Evolutionary conservation across 768 basidiomycete genomes (phyloP), one percentile per base, ranked within the genome.

Genomic region (Suillus alpinus): DNA sequence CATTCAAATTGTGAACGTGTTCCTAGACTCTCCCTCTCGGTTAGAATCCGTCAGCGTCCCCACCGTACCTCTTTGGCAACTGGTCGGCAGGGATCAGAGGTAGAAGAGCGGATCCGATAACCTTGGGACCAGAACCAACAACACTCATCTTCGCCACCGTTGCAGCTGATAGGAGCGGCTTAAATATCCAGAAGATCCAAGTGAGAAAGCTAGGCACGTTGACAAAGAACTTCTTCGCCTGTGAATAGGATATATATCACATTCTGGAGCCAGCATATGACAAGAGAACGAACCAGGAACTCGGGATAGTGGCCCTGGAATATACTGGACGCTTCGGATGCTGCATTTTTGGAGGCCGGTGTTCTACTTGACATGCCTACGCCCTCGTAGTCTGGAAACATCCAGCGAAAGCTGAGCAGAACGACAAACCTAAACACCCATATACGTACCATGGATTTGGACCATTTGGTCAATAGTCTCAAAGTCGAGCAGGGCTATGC

Each of bases 131-230:
- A 26, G 80, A 78, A 44, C 91, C 91, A 18, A 91, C 87, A 40
- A 93, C 87, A 37, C 78, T 76, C 88, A 94, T 90, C 79, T 93
- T 94, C 8, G 87, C 86, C 37, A 91, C 69, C n/a, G 92, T 93
- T 32, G 82, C 82, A 7, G 88, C 72, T 1, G 91, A 83, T 14
- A 94, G 71, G 63, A 94, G 69, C 0, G 90, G 81, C 69, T 88
- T 93, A 80, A 93, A 92, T 16, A 80, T 64, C 91, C 91, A 93
- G 76, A 91, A 94, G 62, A 94, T 81, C 91, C 91, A 93, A 43
- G 86, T 82, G 65, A 92, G 78, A 60, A 90, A 67, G 2, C 83
- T 82, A 0, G 92, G 92, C 13, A 94, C 90, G 66, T 91, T 91
- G 68, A 94, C 79, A 68, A 94, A 93, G 76, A 87, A 90, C 70